Conservation (phyloP, 768 basidiomycete species). For the Mycena rebaudengoi region DNA sequence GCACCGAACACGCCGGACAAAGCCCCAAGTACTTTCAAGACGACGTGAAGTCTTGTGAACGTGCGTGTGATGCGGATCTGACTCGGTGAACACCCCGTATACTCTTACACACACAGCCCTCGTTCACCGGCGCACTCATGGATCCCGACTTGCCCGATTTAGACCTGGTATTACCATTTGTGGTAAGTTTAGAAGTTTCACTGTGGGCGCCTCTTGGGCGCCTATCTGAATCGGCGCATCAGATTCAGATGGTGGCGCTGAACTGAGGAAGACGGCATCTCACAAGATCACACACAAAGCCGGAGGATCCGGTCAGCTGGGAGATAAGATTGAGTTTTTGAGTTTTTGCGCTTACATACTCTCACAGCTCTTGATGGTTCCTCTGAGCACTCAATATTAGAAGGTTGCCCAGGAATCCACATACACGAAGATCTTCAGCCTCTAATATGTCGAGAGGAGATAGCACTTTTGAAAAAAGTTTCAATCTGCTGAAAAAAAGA, state of each 20-base stretch:
- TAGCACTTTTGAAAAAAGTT: too few species aligned
- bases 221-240: too few species aligned
- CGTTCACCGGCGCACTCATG: too few species aligned
- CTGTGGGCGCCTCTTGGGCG: too few species aligned
- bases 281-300: too few species aligned
- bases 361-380: conserved; percentile 6
- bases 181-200: not conserved
- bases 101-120: too few species aligned
- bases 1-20: conserved; percentile 11
- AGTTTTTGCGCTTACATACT: not conserved
- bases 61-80: conserved; percentile 16
- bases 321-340: conserved; percentile 22
- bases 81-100: conserved; percentile 20
- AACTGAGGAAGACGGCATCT: too few species aligned
- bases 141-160: not conserved
- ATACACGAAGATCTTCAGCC: too few species aligned
- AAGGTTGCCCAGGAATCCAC: not conserved
- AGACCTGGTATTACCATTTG: not conserved
- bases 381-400: not conserved
- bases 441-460: too few species aligned
- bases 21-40: not conserved
- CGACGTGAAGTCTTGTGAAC: not conserved
- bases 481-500: too few species aligned
- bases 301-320: too few species aligned
- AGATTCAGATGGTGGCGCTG: conserved; percentile 6